phyloP scores from a whole-genome alignment of 1,284 basidiomycete genomes.

The Ustilago loliicola region DNA sequence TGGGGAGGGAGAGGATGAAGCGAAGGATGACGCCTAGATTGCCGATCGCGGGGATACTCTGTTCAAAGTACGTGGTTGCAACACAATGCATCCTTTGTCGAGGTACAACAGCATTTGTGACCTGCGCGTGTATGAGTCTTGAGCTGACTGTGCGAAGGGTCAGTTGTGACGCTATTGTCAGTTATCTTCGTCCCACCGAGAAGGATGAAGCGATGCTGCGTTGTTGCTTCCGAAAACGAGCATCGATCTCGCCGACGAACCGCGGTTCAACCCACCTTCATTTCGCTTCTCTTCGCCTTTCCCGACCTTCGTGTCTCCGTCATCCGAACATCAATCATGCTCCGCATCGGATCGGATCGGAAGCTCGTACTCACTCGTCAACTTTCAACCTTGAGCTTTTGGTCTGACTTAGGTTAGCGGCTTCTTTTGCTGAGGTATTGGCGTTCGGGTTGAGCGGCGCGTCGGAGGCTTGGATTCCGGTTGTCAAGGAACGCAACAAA shows the following conservation, averaged over 20 bases:
- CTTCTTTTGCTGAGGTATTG: neutral
- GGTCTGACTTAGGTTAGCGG: too few species aligned
- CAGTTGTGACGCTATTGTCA: neutral
- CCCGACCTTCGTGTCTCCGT: neutral
- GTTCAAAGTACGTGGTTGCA: neutral
- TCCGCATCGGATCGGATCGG: neutral
- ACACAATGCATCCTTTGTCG: neutral
- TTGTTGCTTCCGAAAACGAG: neutral
- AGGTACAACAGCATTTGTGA: neutral
- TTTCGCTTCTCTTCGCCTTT: neutral
- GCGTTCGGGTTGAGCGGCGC: neutral
- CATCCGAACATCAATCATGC: neutral
- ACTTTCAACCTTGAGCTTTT: neutral
- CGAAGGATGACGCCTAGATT: constrained; percentile 4
- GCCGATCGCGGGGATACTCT: neutral
- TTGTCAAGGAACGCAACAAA: neutral
- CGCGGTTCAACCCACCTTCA: neutral
- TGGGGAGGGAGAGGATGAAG: constrained; percentile 13
- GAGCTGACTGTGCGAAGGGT: neutral
- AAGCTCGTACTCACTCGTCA: neutral
- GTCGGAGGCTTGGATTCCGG: constrained; percentile 5
- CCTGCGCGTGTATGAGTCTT: neutral
- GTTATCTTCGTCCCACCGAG: neutral
- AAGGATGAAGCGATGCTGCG: neutral
- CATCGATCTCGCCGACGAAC: neutral